Evolutionary conservation across 2,329 filamentous ascomycete species (phyloP).

Genomic region (Pseudogymnoascus sp.): DNA sequence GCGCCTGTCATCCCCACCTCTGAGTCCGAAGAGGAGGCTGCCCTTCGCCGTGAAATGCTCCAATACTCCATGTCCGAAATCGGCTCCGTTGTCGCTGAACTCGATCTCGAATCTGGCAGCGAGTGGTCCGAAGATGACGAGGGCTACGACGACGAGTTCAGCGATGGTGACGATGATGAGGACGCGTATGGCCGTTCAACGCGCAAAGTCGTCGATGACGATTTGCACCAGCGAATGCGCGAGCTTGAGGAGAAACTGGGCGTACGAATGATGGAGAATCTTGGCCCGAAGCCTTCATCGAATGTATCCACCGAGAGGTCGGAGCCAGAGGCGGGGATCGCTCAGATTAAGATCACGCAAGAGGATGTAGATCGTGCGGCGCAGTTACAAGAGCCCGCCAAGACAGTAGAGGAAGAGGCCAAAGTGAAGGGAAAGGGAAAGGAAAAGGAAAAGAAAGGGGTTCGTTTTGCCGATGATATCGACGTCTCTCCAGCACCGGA

Average conservation of each 20-base stretch:
- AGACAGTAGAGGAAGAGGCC: slow-evolving; percentile 25
- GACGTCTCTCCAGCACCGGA: slow-evolving; percentile 53
- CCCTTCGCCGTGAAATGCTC: slow-evolving; percentile 78
- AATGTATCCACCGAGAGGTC: slow-evolving; percentile 25
- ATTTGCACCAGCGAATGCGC: slow-evolving; percentile 67
- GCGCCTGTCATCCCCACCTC: slow-evolving; percentile 57
- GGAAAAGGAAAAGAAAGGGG: slow-evolving; percentile 50
- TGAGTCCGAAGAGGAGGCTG: slow-evolving; percentile 73
- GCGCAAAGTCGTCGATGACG: slow-evolving; percentile 60
- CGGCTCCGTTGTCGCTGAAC: slow-evolving; percentile 83
- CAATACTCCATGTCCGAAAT: slow-evolving; percentile 83
- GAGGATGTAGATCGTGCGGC: slow-evolving; percentile 3
- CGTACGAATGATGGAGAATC: slow-evolving; percentile 46
- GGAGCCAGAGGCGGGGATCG: slow-evolving; percentile 43
- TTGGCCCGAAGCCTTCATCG: slow-evolving; percentile 40
- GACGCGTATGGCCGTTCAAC: slow-evolving; percentile 71
- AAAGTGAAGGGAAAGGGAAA: slow-evolving; percentile 16
- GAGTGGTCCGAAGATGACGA: slow-evolving; percentile 48
- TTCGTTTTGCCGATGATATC: slow-evolving; percentile 69
- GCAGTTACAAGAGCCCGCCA: slow-evolving; percentile 22
- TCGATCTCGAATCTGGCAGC: slow-evolving; percentile 67
- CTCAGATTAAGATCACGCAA: slow-evolving; percentile 44
- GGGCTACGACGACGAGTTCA: slow-evolving; percentile 44
- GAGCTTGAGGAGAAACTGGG: slow-evolving; percentile 70
- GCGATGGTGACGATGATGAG: slow-evolving; percentile 48